These are phyloP conservation scores for Diaporthe capsici DNA, from an alignment of 2,329 filamentous ascomycete species.

Conservation along the genomic window DNA sequence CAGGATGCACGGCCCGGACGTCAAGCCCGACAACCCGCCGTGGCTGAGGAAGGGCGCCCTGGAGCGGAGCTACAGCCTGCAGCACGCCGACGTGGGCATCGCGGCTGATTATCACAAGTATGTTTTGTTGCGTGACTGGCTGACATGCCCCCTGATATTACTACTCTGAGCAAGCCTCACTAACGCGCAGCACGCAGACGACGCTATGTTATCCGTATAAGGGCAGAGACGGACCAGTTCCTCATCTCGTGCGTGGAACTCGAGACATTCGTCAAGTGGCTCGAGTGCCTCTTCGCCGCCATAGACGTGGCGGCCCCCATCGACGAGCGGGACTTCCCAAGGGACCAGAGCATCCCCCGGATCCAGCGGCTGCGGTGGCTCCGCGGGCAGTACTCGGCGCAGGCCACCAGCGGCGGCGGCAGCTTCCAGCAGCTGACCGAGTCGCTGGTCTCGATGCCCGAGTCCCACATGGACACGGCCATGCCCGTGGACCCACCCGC, in stretches of 20 bases:
- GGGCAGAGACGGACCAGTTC: constrained; percentile 81
- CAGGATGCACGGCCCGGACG: constrained; percentile 62
- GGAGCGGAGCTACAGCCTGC: constrained; percentile 77
- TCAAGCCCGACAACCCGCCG: constrained; percentile 64
- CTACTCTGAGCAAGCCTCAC: neutral
- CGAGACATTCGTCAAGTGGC: constrained; percentile 76
- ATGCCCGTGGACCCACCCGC: constrained; percentile 23
- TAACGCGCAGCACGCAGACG: constrained; percentile 56
- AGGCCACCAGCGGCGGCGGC: constrained; percentile 45
- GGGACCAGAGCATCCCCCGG: constrained; percentile 73
- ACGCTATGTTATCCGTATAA: constrained; percentile 78
- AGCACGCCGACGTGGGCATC: constrained; percentile 82
- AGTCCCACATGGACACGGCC: constrained; percentile 16
- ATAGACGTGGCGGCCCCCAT: constrained; percentile 80
- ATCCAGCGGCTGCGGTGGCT: constrained; percentile 67
- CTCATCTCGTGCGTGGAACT: constrained; percentile 76
- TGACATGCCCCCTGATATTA: too few species aligned
- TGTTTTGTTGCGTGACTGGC: constrained; percentile 53
- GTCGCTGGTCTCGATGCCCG: constrained; percentile 25
- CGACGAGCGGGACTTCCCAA: constrained; percentile 77
- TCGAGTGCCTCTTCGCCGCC: constrained; percentile 78
- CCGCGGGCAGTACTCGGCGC: constrained; percentile 53
- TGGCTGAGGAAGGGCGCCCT: constrained; percentile 69
- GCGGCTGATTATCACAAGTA: constrained; percentile 81
- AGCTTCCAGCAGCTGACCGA: constrained; percentile 45